Percentiles rank a stretch among this genome's conserved stretches.
Conservation (phyloP, 2,329 filamentous ascomycete genomes). For the Fusarium sublunatum region DNA sequence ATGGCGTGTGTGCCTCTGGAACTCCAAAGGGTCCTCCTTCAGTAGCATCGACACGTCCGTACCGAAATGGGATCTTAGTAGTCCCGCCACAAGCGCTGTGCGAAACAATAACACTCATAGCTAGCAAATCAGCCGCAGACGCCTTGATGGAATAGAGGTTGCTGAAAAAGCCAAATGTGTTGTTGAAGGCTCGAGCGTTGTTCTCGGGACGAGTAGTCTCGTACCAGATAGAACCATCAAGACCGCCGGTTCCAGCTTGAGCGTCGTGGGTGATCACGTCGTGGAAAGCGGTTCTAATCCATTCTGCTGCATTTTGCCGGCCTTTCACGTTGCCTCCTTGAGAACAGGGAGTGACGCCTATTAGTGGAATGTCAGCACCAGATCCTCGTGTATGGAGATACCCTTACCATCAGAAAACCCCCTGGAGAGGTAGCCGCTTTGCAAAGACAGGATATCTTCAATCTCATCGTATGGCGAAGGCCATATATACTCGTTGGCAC, state of each 20-base stretch:
- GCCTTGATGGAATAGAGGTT: conserved; percentile 22
- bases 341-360: conserved; percentile 40
- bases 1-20: conserved; percentile 45
- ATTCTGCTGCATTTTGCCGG: conserved; percentile 41
- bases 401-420: conserved; percentile 16
- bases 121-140: conserved; percentile 47
- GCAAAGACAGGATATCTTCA: conserved; percentile 16
- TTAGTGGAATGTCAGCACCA: neutral
- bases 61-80: conserved; percentile 44
- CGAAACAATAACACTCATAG: conserved; percentile 47
- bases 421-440: conserved; percentile 16
- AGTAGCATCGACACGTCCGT: conserved; percentile 47
- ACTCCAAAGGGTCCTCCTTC: conserved; percentile 47
- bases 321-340: conserved; percentile 31
- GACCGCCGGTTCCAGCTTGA: conserved; percentile 28
- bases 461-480: conserved; percentile 22
- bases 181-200: conserved; percentile 36
- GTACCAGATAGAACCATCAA: conserved; percentile 41
- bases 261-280: conserved; percentile 38
- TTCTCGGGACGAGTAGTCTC: conserved; percentile 39
- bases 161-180: conserved; percentile 50
- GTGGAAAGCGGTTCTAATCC: conserved; percentile 41
- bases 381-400: neutral
- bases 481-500: conserved; percentile 1
- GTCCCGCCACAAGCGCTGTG: conserved; percentile 56